Conservation (phyloP, 2,329 filamentous ascomycete genomes). For the Colletotrichum chrysophilum region DNA sequence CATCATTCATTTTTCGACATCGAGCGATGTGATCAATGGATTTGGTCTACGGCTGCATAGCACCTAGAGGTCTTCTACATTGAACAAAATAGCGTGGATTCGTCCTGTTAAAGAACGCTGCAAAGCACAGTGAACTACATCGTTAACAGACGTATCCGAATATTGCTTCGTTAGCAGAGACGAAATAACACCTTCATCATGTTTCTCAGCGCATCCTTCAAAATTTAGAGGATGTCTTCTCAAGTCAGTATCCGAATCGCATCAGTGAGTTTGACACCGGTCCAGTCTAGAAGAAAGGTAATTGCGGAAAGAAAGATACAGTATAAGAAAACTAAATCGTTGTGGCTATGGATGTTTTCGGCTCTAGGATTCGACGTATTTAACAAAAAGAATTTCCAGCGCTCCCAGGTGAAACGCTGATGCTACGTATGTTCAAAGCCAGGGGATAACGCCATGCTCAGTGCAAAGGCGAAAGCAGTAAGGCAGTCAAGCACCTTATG, state of each 20-base stretch:
- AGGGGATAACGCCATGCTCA: neutral
- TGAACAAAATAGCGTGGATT: neutral
- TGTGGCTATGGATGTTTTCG: no score
- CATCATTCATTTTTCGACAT: neutral
- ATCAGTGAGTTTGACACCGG: no score
- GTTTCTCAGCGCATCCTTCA: neutral
- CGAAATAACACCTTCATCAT: neutral
- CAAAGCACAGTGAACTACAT: neutral
- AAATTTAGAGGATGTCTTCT: neutral
- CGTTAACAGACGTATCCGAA: neutral
- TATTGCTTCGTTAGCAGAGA: neutral
- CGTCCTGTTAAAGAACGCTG: rapidly evolving
- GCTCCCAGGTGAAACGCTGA: neutral
- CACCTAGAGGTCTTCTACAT: neutral
- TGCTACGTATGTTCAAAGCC: neutral
- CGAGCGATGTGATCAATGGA: neutral
- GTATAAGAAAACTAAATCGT: no score
- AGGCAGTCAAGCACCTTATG: neutral
- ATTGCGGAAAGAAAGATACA: no score
- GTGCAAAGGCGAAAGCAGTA: no score
- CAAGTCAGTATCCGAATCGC: neutral
- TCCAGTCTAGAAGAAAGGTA: no score
- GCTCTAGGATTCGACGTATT: no score
- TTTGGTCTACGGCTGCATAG: no score
- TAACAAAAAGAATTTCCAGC: neutral